phyloP scores from a whole-genome alignment of 768 basidiomycete genomes.

The Leucosporidium yakuticum region DNA sequence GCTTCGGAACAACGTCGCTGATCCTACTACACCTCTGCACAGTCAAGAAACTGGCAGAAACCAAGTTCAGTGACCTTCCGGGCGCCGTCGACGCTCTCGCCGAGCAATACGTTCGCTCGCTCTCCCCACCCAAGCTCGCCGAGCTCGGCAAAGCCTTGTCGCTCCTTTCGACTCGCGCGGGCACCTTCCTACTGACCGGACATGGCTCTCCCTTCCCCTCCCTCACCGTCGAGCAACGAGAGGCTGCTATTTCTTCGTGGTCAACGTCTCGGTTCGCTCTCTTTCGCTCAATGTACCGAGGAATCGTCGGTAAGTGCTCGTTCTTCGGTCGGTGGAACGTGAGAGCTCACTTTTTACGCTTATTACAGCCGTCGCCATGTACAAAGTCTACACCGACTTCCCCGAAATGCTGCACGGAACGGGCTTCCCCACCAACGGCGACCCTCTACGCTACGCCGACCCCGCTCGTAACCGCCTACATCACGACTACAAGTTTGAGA shows the following conservation, averaged over 20 bases:
- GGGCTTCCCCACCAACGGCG: slow-evolving; percentile 17
- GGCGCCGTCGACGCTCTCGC: slow-evolving; percentile 19
- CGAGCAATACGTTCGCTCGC: slow-evolving; percentile 3
- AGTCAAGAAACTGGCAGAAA: slow-evolving; percentile 7
- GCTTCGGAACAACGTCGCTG: background rate
- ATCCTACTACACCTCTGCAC: background rate
- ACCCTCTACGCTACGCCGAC: slow-evolving; percentile 15
- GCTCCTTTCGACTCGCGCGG: slow-evolving; percentile 25
- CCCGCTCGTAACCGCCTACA: slow-evolving; percentile 8
- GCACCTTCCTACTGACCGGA: slow-evolving; percentile 27
- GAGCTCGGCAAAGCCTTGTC: slow-evolving; percentile 7
- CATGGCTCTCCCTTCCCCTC: slow-evolving; percentile 13
- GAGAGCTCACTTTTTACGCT: background rate
- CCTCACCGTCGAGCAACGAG: slow-evolving; percentile 16
- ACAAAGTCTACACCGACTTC: slow-evolving; percentile 19
- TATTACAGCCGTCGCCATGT: slow-evolving; percentile 9
- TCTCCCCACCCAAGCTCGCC: slow-evolving; percentile 22
- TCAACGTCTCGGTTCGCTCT: slow-evolving; percentile 12
- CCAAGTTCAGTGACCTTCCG: slow-evolving; percentile 14
- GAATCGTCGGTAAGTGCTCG: slow-evolving; percentile 9
- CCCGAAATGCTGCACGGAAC: slow-evolving; percentile 16
- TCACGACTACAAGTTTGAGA: slow-evolving; percentile 21
- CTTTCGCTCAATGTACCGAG: slow-evolving; percentile 22
- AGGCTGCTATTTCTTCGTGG: slow-evolving; percentile 23
- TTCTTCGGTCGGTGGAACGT: background rate